Base-by-base conservation (phyloP, 768 basidiomycete genomes). In the Lactarius psammicola region DNA sequence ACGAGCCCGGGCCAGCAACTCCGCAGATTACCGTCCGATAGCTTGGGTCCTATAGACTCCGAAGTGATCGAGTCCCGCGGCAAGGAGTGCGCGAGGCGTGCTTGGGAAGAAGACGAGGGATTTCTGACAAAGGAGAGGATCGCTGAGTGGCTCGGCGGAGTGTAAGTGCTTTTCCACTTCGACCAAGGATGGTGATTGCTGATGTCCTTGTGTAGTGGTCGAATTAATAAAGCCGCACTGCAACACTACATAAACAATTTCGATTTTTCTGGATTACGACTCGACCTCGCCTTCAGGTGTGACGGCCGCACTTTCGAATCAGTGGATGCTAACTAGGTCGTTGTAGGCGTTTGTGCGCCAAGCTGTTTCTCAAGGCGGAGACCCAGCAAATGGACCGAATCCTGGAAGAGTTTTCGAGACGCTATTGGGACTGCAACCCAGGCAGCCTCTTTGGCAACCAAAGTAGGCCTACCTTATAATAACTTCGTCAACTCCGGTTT, bases 301-400 rank as follows among this genome's bases (percentile, higher is more conserved):
- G 71, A 67, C 20, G 13, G 28, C 18, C 36, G 33, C 18, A 20
- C 28, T 42, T n/a, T 9, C n/a, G 23, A 56, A 18, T 53, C 13
- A 34, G 55, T n/a, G 20, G 20, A 49, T 49, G 36, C 26, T 60
- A 23, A 63, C 34, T 66, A 18, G 31, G n/a, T 28, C 34, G 36
- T 26, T 44, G 11, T 20, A 95, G 95, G 67, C 88, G 87, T 28
- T 79, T 99, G 13, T 98, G 95, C 74, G 87, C 88, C 15, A 97
- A 96, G 75, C 82, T 99, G 2, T 98, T 85, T 75, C 83, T 99
- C 65, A 95, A 94, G 76, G 97, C 88, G 1, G 97, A 99, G 76
- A 96, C 96, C 0, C 97, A 99, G 73, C 95, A 98, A 78, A 90
- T 99, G 51, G 97, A 98, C 75, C 88, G 97, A 51, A 98, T 99